Percentiles rank a stretch among this genome's conserved stretches.
phyloP scores from a whole-genome alignment of 768 basidiomycete species.

The Xanthoconium purpureum region DNA sequence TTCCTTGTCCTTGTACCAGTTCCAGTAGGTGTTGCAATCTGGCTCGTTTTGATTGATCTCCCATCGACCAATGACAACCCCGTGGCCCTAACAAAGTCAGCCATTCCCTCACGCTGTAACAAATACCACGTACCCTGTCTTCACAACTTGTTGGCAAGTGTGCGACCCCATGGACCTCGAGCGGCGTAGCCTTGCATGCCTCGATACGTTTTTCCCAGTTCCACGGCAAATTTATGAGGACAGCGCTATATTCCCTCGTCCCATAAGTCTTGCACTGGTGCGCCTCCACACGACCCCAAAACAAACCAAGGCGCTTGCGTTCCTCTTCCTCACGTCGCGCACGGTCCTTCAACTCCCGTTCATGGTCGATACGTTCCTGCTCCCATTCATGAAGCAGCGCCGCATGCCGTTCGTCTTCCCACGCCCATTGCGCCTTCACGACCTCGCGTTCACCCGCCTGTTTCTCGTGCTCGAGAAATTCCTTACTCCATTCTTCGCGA shows the following conservation, averaged over 20 bases:
- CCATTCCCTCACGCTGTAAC: not conserved
- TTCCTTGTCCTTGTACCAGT: conserved; percentile 30
- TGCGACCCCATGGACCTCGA: conserved; percentile 24
- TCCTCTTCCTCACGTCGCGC: conserved; percentile 18
- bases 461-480: conserved; percentile 17
- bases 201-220: conserved; percentile 19
- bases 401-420: conserved; percentile 17
- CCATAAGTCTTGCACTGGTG: conserved; percentile 29
- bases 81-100: conserved; percentile 14
- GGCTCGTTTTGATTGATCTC: conserved; percentile 26
- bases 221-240: conserved; percentile 27
- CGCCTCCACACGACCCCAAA: conserved; percentile 16
- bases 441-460: conserved; percentile 6
- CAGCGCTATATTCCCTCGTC: conserved; percentile 30
- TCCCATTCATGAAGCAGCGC: conserved; percentile 16
- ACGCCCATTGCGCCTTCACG: conserved; percentile 15
- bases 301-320: conserved; percentile 19
- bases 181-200: conserved; percentile 23
- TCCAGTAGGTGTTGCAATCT: conserved; percentile 25
- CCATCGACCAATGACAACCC: conserved; percentile 26
- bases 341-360: conserved; percentile 16
- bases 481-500: conserved; percentile 20
- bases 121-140: conserved; percentile 13
- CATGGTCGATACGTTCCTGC: conserved; percentile 16
- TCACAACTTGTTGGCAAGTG: conserved; percentile 22